These are phyloP conservation scores for Leccinum truebloodii DNA, from an alignment of 768 basidiomycete species.

Conservation along the genomic window DNA sequence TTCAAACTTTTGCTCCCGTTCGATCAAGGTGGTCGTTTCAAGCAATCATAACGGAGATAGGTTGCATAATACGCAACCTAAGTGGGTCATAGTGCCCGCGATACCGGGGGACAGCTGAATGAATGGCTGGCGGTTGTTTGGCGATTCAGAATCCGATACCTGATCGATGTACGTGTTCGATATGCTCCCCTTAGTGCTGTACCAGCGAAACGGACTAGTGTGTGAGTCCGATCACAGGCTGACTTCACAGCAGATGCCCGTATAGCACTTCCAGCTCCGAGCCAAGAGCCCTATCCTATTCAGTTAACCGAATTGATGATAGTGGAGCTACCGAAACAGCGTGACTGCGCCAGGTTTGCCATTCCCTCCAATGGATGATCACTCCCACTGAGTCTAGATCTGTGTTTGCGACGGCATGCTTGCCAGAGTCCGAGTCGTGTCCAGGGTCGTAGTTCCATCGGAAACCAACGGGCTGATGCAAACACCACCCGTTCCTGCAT, in stretches of 20 bases:
- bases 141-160: no score
- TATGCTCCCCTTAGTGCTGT: neutral
- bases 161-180: neutral
- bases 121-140: no score
- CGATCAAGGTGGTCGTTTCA: neutral
- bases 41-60: neutral
- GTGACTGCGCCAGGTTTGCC: neutral
- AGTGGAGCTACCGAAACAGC: neutral
- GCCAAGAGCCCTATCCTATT: neutral
- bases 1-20: neutral
- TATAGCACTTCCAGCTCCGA: neutral
- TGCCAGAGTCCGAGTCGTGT: neutral
- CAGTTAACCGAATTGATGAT: neutral
- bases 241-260: neutral
- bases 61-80: neutral
- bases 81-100: neutral
- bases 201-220: neutral
- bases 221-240: neutral
- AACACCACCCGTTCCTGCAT: neutral
- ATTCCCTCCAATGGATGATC: neutral
- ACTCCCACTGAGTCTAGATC: neutral
- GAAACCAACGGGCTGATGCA: neutral
- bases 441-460: neutral
- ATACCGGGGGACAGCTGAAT: neutral
- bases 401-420: neutral